Conservation (phyloP, 2,329 filamentous ascomycete genomes). For the Arthrobotrys pseudoclavata region DNA sequence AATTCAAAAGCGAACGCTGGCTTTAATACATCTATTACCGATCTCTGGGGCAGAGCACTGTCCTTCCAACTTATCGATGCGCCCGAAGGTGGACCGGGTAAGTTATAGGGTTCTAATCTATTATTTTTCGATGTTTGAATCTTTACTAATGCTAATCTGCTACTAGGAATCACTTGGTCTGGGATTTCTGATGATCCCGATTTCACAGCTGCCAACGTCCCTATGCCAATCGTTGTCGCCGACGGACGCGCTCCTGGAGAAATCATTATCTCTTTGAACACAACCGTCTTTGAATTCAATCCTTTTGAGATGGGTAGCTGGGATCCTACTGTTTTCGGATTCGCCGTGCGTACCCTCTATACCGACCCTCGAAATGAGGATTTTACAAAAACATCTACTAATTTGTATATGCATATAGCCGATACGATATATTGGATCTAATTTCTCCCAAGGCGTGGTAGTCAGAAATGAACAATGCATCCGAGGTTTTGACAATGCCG, state of each 20-base stretch:
- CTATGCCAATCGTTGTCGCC: conserved; percentile 80
- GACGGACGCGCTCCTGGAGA: conserved; percentile 77
- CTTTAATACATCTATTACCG: conserved; percentile 80
- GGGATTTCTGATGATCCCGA: conserved; percentile 76
- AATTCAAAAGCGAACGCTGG: conserved; percentile 74
- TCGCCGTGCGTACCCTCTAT: conserved; percentile 65
- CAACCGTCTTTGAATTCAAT: conserved; percentile 82
- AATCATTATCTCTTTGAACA: conserved; percentile 75
- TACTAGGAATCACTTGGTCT: conserved; percentile 78
- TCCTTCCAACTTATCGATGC: conserved; percentile 47
- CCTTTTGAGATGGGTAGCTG: conserved; percentile 84
- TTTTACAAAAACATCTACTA: conserved; percentile 71
- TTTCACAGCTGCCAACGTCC: conserved; percentile 75
- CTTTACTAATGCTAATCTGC: conserved; percentile 64
- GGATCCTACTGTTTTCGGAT: conserved; percentile 79
- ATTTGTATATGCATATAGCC: conserved; percentile 68
- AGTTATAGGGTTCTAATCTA: conserved; percentile 65
- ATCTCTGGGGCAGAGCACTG: conserved; percentile 76
- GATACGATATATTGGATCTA: conserved; percentile 78
- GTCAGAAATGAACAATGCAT: conserved; percentile 74
- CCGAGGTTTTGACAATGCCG: conserved; percentile 83
- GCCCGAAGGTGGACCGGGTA: conserved; percentile 67
- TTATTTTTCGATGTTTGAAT: conserved; percentile 74
- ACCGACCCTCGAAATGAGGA: conserved; percentile 72
- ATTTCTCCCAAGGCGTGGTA: conserved; percentile 75